Evolutionary conservation across 2,329 filamentous ascomycete genomes (phyloP).

Genomic region (Colletotrichum eleusines): DNA sequence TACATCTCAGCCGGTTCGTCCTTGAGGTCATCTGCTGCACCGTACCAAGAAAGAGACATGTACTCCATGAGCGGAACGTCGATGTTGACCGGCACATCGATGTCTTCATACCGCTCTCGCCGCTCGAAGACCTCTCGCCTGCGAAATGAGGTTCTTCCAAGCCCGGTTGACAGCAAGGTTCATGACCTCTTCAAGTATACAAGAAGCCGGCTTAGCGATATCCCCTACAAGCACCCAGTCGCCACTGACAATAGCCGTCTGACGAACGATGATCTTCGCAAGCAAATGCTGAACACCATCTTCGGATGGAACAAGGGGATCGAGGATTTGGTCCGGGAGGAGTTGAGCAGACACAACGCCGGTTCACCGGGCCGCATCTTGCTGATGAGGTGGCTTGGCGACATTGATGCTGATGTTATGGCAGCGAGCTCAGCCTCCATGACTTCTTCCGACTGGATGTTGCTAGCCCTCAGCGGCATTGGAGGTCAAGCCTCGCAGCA

Average conservation of each 20-base stretch:
- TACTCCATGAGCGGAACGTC: constrained; percentile 67
- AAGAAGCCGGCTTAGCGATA: constrained; percentile 81
- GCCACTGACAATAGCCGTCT: constrained; percentile 68
- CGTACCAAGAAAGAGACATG: constrained; percentile 59
- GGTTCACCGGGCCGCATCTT: constrained; percentile 85
- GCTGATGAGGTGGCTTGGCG: constrained; percentile 91
- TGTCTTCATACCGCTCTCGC: constrained; percentile 61
- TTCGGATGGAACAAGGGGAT: constrained; percentile 95
- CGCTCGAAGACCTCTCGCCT: constrained; percentile 74
- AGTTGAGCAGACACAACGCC: constrained; percentile 78
- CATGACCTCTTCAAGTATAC: constrained; percentile 90
- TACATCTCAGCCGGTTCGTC: constrained; percentile 77
- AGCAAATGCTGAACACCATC: constrained; percentile 92
- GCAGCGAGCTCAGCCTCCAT: constrained; percentile 85
- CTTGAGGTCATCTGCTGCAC: constrained; percentile 55
- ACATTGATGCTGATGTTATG: constrained; percentile 85
- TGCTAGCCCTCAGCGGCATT: constrained; percentile 90
- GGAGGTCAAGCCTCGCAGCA: constrained; percentile 80
- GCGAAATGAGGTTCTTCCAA: constrained; percentile 83
- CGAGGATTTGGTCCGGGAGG: constrained; percentile 84
- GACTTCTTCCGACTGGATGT: constrained; percentile 96
- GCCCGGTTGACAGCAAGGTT: constrained; percentile 78
- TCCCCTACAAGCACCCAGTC: constrained; percentile 81
- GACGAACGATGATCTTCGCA: constrained; percentile 83
- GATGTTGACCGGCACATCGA: constrained; percentile 55